A percentile compares a stretch with the other conserved stretches of the same genome.
Evolutionary conservation across 2,329 filamentous ascomycete species (phyloP).

Genomic region (Fusarium sp.): DNA sequence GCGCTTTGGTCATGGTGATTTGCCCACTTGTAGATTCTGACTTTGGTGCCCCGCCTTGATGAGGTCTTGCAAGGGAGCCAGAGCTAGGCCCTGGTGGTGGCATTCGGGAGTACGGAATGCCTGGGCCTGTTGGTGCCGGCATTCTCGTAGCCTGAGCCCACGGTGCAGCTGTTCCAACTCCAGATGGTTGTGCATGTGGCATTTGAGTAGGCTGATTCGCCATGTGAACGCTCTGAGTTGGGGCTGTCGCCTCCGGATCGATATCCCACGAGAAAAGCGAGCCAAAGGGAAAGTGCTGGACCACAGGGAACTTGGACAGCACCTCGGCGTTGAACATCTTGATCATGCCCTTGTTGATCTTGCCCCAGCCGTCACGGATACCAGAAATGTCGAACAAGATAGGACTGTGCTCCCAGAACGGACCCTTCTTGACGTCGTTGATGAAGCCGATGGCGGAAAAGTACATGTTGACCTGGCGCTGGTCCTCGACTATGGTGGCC

Average conservation of each 20-base stretch:
- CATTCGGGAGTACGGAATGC: slow-evolving; percentile 55
- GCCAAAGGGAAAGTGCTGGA: slow-evolving; percentile 94
- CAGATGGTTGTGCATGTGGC: slow-evolving; percentile 32
- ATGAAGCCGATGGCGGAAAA: slow-evolving; percentile 98
- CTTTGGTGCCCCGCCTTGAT: slow-evolving; percentile 30
- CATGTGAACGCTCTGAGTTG: slow-evolving; percentile 67
- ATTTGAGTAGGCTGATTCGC: slow-evolving; percentile 62
- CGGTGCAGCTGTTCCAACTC: slow-evolving; percentile 56
- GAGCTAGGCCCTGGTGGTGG: slow-evolving; percentile 47
- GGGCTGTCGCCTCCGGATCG: slow-evolving; percentile 69
- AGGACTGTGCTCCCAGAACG: slow-evolving; percentile 97
- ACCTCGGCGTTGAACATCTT: slow-evolving; percentile 99
- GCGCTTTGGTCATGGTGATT: slow-evolving; percentile 58
- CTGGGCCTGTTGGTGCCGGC: slow-evolving; percentile 49
- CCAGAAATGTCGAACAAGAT: slow-evolving; percentile 95
- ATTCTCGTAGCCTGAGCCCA: slow-evolving; percentile 59
- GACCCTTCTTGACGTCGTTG: slow-evolving; percentile 94
- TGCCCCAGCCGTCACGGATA: slow-evolving; percentile 93
- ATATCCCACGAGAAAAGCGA: slow-evolving; percentile 82
- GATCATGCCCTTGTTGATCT: slow-evolving; percentile 99
- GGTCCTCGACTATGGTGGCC: slow-evolving; percentile 70
- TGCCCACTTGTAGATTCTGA: slow-evolving; percentile 53
- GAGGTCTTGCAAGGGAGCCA: slow-evolving; percentile 41
- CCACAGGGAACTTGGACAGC: slow-evolving; percentile 94
- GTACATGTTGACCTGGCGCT: slow-evolving; percentile 83